A percentile compares a stretch with the other conserved stretches of the same genome.
These are phyloP conservation scores for Chlorella sorokiniana DNA, from an alignment of 139 green algal species.

Conservation along the genomic window DNA sequence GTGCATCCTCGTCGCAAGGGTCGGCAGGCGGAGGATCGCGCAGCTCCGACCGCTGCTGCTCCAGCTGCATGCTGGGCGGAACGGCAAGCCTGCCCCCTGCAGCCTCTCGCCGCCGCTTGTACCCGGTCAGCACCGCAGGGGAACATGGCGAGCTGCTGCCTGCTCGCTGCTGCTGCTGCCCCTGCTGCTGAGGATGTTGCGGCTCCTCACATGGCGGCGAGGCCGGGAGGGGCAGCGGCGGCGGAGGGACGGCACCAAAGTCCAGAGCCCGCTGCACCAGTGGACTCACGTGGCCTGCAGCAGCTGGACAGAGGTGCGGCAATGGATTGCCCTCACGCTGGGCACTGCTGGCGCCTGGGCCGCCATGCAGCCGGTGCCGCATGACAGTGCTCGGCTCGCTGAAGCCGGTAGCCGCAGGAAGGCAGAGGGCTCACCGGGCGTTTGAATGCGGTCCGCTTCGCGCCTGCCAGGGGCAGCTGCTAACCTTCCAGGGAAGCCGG, in stretches of 20 bases:
- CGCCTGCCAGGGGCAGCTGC: too few species aligned
- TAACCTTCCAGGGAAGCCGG: neutral
- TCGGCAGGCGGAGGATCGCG: too few species aligned
- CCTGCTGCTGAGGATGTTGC: neutral
- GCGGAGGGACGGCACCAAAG: neutral
- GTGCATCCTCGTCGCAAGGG: neutral
- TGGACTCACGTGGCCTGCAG: constrained; percentile 1
- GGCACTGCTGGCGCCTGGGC: neutral
- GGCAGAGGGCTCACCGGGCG: neutral
- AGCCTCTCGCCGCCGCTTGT: neutral
- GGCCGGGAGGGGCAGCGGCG: neutral
- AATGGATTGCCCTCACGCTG: neutral
- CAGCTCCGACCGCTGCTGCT: neutral
- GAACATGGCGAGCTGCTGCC: neutral
- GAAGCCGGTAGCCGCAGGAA: neutral
- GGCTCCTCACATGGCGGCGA: neutral
- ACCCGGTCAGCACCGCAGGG: too few species aligned
- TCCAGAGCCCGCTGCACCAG: constrained; percentile 4
- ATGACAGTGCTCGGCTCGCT: too few species aligned
- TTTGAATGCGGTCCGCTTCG: neutral
- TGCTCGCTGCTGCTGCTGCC: neutral
- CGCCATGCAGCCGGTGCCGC: neutral
- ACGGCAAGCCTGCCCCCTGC: neutral
- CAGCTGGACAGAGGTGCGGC: neutral
- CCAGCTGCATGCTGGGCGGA: neutral